Evolutionary conservation across 768 basidiomycete genomes (phyloP), one percentile per base, ranked within the genome.

Genomic region (Pulveroboletus sp.): DNA sequence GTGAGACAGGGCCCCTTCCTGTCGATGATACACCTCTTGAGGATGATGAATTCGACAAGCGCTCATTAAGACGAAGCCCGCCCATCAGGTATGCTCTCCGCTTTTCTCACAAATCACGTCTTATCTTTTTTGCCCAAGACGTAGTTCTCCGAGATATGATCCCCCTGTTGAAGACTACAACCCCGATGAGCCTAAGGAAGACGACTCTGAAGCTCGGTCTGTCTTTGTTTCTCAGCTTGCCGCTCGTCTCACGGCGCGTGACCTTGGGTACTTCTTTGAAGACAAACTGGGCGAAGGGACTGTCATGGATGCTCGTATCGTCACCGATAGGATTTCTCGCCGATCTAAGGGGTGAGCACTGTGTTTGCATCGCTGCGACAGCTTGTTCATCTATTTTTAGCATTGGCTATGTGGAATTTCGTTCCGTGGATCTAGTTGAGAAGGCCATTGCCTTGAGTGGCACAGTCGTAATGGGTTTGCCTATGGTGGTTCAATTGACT

Each of bases 201-300:
- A 97, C 66, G 95, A 98, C 65, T 93, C 92, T 49, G 96, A 98
- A 82, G 87, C 91, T 64, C 88, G 96, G 70, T 97, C 96, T 61
- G 92, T 97, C 59, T 98, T 98, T 73, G 93, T 96, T 66, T 95
- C 94, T 61, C 96, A 98, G 73, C 84, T 99, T 67, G 92, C 96
- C 61, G 93, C 93, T 54, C 86, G 93, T 64, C 82, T 98, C 67
- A 97, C 94, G 51, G 93, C 94, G 61, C 84, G 93, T 67, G 96
- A 99, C 75, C 76, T 99, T 71, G 94, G 94, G 57, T 90, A 93
- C 73, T 99, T 99, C 76, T 98, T 99, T 65, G 95, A 98, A 76
- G 89, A 95, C 66, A 91, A 94, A 67, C 77, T 97, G 39, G 95
- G 94, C 18, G 89, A 93, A 73, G 86, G 86, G 33, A 83, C 89